Evolutionary conservation across 2,329 filamentous ascomycete species (phyloP), one percentile per base, ranked within the genome.

Genomic region (Neonectria ditissima): DNA sequence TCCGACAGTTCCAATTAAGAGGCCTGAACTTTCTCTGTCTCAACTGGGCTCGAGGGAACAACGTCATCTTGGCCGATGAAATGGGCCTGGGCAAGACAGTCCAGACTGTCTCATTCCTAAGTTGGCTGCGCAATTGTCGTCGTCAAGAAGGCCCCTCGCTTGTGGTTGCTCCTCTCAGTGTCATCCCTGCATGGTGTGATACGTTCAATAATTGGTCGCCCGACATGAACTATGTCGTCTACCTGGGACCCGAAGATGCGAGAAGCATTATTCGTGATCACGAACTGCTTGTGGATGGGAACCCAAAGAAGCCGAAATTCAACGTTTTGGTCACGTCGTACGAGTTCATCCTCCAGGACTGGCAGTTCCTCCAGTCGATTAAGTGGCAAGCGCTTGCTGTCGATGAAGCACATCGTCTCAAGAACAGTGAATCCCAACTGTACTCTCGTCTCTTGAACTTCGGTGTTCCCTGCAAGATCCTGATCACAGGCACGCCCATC

Each of bases 41-140:
- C 80, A 97, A 98, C 79, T 99, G 97, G 97, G 93, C 92, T 56
- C 91, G 92, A 74, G 90, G 89, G 59, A 96, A 96, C 78, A 99
- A 98, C 73, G 96, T 98, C 75, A 97, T 99, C 72, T 86, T 99
- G 56, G 96, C 96, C 52, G 96, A 99, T 76, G 96, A 99, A 80
- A 99, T 99, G 96, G 96, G 96, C 73, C 86, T 99, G 14, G 96
- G 96, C 28, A 99, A 99, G 82, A 99, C 96, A 0, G 96, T 99
- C 0, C 96, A 99, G 80, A 97, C 95, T 0, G 94, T 99, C 28
- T 90, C 95, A 0, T 98, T 98, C 78, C 91, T 99, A 78, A 97
- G 95, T 77, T 99, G 96, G 95, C 86, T 99, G 64, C 92, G 93
- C 58, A 95, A 98, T 79, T 90, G 94, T 62, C 89, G 95, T 69